These are phyloP conservation scores for Russula olivacea DNA, from an alignment of 768 basidiomycete species.

Conservation along the genomic window DNA sequence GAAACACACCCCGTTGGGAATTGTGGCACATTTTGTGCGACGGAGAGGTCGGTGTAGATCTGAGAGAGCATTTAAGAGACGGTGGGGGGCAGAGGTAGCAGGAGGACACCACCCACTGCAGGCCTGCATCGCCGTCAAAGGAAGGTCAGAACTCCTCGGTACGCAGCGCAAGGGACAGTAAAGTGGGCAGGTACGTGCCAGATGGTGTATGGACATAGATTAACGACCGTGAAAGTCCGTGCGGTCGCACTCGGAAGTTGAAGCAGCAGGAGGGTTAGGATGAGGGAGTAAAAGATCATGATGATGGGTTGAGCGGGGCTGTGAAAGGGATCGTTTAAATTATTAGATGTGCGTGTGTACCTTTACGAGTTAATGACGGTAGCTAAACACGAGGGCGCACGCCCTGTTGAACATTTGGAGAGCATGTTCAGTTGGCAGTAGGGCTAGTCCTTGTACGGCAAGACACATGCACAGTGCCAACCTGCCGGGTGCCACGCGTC, in stretches of 20 bases:
- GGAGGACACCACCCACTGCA: slow-evolving; percentile 7
- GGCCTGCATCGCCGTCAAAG: slow-evolving; percentile 7
- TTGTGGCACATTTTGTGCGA: neutral
- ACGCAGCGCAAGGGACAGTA: neutral
- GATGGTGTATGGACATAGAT: slow-evolving; percentile 20
- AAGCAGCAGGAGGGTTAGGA: neutral
- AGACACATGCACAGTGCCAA: neutral
- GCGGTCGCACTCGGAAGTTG: slow-evolving; percentile 3
- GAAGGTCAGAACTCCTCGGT: neutral
- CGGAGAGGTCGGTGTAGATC: slow-evolving; percentile 22
- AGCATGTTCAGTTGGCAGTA: neutral
- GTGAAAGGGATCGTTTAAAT: neutral
- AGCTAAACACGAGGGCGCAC: neutral
- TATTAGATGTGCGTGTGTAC: neutral
- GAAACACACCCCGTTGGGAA: slow-evolving; percentile 20
- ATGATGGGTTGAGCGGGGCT: neutral
- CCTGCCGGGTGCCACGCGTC: no score
- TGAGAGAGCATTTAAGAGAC: neutral
- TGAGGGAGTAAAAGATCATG: neutral
- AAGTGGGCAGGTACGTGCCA: slow-evolving; percentile 4
- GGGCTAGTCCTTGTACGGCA: neutral
- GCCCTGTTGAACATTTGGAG: neutral
- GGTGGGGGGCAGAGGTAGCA: neutral
- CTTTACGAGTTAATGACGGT: neutral
- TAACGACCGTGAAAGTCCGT: slow-evolving; percentile 20